Evolutionary conservation across 305 asterid genomes (phyloP), one percentile per base, ranked within the genome.

Genomic region (Fraxinus latifolia): DNA sequence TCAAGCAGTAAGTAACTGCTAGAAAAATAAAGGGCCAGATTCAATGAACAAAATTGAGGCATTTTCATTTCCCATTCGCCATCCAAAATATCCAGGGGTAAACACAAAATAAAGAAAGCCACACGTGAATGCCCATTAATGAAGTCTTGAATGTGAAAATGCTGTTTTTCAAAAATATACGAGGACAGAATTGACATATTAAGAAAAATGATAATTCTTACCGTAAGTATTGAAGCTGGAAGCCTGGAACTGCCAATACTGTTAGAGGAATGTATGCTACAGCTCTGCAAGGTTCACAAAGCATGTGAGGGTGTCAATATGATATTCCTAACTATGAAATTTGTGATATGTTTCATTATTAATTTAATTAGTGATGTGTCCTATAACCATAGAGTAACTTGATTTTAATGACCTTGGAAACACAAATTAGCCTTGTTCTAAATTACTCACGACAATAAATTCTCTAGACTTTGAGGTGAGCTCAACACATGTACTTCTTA

Each of bases 191-290:
- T 31, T 68, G 74, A 85, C 31, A 25, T 37, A 76, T 74, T 19
- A 58, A 36, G 25, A 47, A 5, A 21, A 23, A 84, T 62, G 53
- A 42, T 32, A 78, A 82, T 82, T 85, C 88, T 85, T 89, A 96
- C 99, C 79, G 99, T 96, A 78, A 96, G 92, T 77, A 96, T 81
- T 74, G 99, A 96, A 82, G 99, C 99, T 80, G 99, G 99, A 84
- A 96, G n/a, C n/a, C n/a, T n/a, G n/a, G 27, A 25, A 25, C 99
- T 58, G 99, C 98, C 89, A 96, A 85, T 85, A 94, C 90, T 12
- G 99, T 96, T 78, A 94, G 68, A 32, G 92, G 91, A 78, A 89
- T 88, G 78, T 89, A 89, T 81, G 92, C 92, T 74, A 88, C 79
- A 58, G 92, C 92, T 86, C 92, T 89, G 88, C 82, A 76, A 37